Base-by-base conservation (phyloP, 129 eudicot species). In the Solidago caesia region DNA sequence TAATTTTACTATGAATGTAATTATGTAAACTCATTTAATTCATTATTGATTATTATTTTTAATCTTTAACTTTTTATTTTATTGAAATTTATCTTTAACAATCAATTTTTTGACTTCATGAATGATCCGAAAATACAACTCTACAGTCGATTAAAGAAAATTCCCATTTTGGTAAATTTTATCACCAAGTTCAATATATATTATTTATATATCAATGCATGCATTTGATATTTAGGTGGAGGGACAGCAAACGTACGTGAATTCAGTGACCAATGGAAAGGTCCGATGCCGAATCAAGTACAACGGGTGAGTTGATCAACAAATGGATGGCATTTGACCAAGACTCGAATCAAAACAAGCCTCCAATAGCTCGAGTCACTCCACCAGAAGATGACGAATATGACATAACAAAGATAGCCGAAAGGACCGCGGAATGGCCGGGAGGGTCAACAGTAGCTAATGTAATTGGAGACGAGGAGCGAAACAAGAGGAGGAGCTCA, bases 371-470 rank as follows among this genome's bases (percentile, higher is more conserved):
- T 68, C 64, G 61, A 33, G 8, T 68, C 52, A 74, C 64, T 44
- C 56, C 77, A 43, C 73, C 70, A 14, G 73, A 68, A 15, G 57
- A 67, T 43, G 67, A 71, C 21, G 70, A 64, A 57, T 14, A 56
- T 21, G 78, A 80, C 53, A 16, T 60, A 0, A 33, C 15, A 6
- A 67, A 46, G 46, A 84, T 87, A 66, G 76, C 46, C 0, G 82
- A 84, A 73, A 81, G 91, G 79, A 73, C 81, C 2, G 81, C 88
- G 0, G 88, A 82, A 71, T 87, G 91, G 91, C 83, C 79, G 1
- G 86, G 88, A 42, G 75, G 74, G 12, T 41, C 79, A 4, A n/a
- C 14, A 15, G 71, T 26, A 5, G 71, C 79, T 13, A 16, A 64
- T 57, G 26, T 49, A 16, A 61, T 81, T 10, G 53, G 79, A 16